Evolutionary conservation across 2,329 filamentous ascomycete genomes (phyloP), one percentile per base, ranked within the genome.

Genomic region (Spiromastix sp.): DNA sequence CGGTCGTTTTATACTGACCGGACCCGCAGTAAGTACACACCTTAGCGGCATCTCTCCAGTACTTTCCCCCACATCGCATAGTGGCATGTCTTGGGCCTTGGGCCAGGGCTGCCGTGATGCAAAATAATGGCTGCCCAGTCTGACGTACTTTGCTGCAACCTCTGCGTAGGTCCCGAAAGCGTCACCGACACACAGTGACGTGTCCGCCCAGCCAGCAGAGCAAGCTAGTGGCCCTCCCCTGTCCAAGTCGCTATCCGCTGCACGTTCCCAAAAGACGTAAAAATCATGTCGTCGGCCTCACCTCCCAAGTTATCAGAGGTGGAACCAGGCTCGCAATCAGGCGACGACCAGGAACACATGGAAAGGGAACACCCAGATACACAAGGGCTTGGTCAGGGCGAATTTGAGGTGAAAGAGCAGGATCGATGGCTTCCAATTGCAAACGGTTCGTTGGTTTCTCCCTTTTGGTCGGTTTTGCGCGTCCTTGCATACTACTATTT

Each of bases 351-450:
- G 72, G 79, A 80, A 72, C 81, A 81, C 76, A 93, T 93, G 84
- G 86, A 93, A 56, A 70, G 69, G 51, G 63, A 66, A 40, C 59
- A 64, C 41, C 60, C 63, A 70, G 83, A 86, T 63, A 69, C 73
- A 78, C 81, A 85, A 70, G 71, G 72, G 61, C 73, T 73, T 63
- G 80, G 74, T 61, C 72, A 81, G 65, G 78, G 85, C 66, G 89
- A 96, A 70, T 94, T 95, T 62, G 89, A 96, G 68, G 89, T 96
- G 66, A 96, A 96, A 74, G 91, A 98, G 68, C 91, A 98, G 68
- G 91, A 98, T 68, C 74, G 91, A 73, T 98, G 91, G 91, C 77
- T 98, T 62, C 91, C 91, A 61, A 98, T 98, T 76, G 91, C 91
- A 69, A 98, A 98, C 86, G 91, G 91, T 98, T 76, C 76, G 91